Evolutionary conservation across 169 alveolate genomes (phyloP), one percentile per base, ranked within the genome.

Genomic region (Cryptosporidium bovis): DNA sequence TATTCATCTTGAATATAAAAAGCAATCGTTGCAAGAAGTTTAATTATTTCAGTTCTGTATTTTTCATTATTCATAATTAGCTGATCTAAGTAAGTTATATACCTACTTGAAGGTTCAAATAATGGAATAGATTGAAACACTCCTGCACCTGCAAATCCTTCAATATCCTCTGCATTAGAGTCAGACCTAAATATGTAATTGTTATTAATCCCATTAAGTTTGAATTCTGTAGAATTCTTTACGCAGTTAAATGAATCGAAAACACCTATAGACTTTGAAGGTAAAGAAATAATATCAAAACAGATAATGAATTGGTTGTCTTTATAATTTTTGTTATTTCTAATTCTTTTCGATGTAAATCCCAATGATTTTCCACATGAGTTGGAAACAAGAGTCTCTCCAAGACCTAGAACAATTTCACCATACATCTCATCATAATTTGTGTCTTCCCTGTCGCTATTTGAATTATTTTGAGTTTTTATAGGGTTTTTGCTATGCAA

Each of bases 61-160:
- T 16, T 5, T 10, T 56, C 24, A 15, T 77, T 66, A n/a, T 13
- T 55, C 33, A 77, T 77, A 27, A 77, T 77, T 36, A 1, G 64
- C 48, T 62, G 69, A 24, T 60, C 48, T 50, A 77, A 20, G 36
- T 77, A 77, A 5, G 65, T 60, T 2, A 77, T 29, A 33, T 77
- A 77, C 48, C 64, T 62, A 24, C 64, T 33, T 12, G 33, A 48
- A 6, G 71, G 71, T 27, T 60, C 46, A 8, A 65, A 18, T 66
- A 92, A 48, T 36, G 96, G 93, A 40, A 95, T 90, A 24, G 97
- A 93, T 85, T 96, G 97, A 83, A 96, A 96, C 29, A 96, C 94
- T 10, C 98, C 98, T 20, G 98, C 98, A 6, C 98, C 98, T 1
- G 98, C 97, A 62, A 96, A 96, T 3, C 97, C 97, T 85, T 92